Conservation (phyloP, 495 filamentous ascomycete genomes). For the Aspergillus bertholletiae region DNA sequence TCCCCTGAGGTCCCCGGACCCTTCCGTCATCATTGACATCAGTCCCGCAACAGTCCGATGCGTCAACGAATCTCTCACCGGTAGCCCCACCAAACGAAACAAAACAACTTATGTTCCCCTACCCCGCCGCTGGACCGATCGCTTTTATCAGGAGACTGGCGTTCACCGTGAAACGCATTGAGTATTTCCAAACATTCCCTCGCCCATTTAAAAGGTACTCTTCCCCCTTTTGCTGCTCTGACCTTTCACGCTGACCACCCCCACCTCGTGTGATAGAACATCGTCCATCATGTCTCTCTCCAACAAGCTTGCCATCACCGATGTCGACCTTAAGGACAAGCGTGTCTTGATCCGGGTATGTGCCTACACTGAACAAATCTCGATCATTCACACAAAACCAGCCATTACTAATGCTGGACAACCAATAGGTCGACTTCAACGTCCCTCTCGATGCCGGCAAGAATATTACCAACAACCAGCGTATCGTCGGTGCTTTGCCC, state of each 20-base stretch:
- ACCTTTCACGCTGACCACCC: conserved; percentile 2
- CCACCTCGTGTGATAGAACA: conserved; percentile 4
- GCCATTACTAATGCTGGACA: conserved; percentile 9
- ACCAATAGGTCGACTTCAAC: conserved; percentile 92
- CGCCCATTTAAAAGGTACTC: neutral
- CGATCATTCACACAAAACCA: neutral
- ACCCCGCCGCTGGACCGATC: conserved; percentile 22
- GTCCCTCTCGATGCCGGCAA: conserved; percentile 87
- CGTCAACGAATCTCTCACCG: conserved; percentile 27
- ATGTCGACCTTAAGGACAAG: conserved; percentile 96
- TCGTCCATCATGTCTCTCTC: conserved; percentile 83
- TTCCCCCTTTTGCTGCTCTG: conserved; percentile 3
- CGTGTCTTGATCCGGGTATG: conserved; percentile 93
- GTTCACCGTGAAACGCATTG: conserved; percentile 22
- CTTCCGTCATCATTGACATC: conserved; percentile 44
- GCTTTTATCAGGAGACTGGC: conserved; percentile 4
- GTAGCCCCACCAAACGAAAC: conserved; percentile 29
- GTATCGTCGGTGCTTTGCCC: conserved; percentile 94
- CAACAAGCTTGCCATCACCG: conserved; percentile 94
- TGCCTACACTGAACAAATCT: conserved; percentile 12
- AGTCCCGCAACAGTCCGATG: conserved; percentile 49
- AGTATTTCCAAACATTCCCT: conserved; percentile 10
- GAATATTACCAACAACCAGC: conserved; percentile 97
- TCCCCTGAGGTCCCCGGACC: conserved; percentile 29
- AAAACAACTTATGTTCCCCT: conserved; percentile 8